These are phyloP conservation scores for Blastobotrys proliferans DNA, from an alignment of 1,139 yeast genomes.

Conservation along the genomic window DNA sequence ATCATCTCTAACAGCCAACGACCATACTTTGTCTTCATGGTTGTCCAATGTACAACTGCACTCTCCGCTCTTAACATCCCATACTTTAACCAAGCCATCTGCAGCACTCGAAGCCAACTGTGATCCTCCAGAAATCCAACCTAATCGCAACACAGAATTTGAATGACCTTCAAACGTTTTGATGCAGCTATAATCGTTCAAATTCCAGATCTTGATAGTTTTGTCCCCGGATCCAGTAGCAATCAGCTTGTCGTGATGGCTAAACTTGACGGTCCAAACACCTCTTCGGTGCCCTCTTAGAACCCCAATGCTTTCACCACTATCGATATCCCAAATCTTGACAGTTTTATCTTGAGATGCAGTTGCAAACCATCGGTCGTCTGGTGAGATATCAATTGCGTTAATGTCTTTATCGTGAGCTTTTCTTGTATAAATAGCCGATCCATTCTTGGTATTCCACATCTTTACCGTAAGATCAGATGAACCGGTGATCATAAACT, in stretches of 20 bases:
- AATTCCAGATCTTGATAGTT: conserved; percentile 83
- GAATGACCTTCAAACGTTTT: conserved; percentile 93
- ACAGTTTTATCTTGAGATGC: conserved; percentile 95
- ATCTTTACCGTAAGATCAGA: conserved; percentile 85
- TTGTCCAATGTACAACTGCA: conserved; percentile 78
- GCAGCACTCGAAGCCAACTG: conserved; percentile 87
- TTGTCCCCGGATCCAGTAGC: conserved; percentile 86
- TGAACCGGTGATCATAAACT: conserved; percentile 78
- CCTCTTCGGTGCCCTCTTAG: conserved; percentile 91
- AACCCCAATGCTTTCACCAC: conserved; percentile 82
- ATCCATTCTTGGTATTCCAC: conserved; percentile 51
- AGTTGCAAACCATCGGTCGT: conserved; percentile 82
- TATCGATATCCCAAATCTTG: conserved; percentile 77
- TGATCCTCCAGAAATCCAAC: conserved; percentile 60
- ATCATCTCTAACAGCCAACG: conserved; percentile 51
- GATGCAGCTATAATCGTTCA: conserved; percentile 67
- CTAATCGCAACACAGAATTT: conserved; percentile 81
- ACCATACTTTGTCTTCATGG: conserved; percentile 95
- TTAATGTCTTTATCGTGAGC: conserved; percentile 98
- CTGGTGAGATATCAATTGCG: conserved; percentile 81
- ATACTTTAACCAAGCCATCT: conserved; percentile 85
- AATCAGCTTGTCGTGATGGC: conserved; percentile 70
- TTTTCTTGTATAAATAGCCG: conserved; percentile 81
- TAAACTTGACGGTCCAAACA: conserved; percentile 85
- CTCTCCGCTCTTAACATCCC: conserved; percentile 81